Conservation (phyloP, 495 filamentous ascomycete genomes). For the Ramalina intermedia region DNA sequence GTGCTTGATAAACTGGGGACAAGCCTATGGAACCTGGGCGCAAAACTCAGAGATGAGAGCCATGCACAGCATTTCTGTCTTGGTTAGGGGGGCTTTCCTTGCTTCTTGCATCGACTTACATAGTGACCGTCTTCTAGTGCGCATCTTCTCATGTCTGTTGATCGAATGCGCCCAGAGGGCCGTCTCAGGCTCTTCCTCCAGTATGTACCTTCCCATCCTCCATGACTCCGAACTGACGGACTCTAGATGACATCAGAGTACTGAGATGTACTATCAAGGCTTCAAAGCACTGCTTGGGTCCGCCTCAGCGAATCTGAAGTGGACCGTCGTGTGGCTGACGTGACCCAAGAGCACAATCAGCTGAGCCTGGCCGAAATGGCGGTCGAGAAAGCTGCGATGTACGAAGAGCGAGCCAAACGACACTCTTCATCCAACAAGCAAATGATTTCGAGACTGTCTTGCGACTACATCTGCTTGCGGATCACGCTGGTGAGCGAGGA, state of each 20-base stretch:
- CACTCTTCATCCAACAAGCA: slow-evolving; percentile 10
- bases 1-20: slow-evolving; percentile 41
- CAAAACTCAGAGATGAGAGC: slow-evolving; percentile 26
- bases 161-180: slow-evolving; percentile 42
- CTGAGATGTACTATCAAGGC: slow-evolving; percentile 55
- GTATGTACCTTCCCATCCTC: not conserved
- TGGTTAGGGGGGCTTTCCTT: not conserved
- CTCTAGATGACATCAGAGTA: slow-evolving; percentile 36
- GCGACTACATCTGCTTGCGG: slow-evolving; percentile 58
- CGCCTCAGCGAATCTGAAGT: slow-evolving; percentile 8
- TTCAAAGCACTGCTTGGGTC: slow-evolving; percentile 50
- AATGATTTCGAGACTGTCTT: slow-evolving; percentile 25
- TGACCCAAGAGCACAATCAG: slow-evolving; percentile 31
- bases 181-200: slow-evolving; percentile 3
- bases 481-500: slow-evolving; percentile 43
- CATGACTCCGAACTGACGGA: not conserved
- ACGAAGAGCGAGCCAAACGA: slow-evolving; percentile 41
- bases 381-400: slow-evolving; percentile 48
- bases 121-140: slow-evolving; percentile 20
- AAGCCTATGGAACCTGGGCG: slow-evolving; percentile 55
- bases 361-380: slow-evolving; percentile 41
- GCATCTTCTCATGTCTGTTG: slow-evolving; percentile 56
- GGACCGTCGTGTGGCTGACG: slow-evolving; percentile 12
- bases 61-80: slow-evolving; percentile 14
- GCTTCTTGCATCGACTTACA: no score